Percentiles rank a stretch among this genome's conserved stretches.
Conservation (phyloP, 2,329 filamentous ascomycete species). For the Botryotinia globosa region DNA sequence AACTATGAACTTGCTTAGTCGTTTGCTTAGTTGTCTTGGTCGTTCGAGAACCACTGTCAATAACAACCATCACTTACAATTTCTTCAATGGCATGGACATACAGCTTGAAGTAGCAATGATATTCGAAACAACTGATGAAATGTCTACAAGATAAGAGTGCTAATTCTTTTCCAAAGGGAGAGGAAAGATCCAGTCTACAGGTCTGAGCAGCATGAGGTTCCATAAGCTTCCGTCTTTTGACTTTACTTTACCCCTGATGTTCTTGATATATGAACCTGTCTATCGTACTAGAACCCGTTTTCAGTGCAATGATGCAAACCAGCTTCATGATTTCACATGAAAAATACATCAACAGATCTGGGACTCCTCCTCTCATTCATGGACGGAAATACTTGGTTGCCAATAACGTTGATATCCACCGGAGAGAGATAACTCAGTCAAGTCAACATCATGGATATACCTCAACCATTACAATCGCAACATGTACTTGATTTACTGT, state of each 20-base stretch:
- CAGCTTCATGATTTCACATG: not conserved
- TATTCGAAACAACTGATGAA: not conserved
- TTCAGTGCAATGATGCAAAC: not conserved
- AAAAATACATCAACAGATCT: not conserved
- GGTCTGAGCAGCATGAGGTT: not conserved
- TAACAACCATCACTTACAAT: not conserved
- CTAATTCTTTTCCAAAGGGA: too few species aligned
- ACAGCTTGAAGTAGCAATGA: not conserved
- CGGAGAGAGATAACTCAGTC: not conserved
- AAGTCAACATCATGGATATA: not conserved
- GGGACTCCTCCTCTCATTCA: not conserved
- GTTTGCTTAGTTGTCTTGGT: too few species aligned
- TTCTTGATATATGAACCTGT: not conserved
- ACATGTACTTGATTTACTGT: not conserved
- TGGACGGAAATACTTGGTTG: not conserved
- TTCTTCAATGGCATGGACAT: not conserved
- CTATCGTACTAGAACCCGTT: fast-evolving
- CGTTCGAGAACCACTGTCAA: not conserved
- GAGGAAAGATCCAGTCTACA: not conserved
- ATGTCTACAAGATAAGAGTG: not conserved
- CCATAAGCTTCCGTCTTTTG: not conserved
- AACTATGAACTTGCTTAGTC: not conserved
- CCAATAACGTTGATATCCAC: not conserved
- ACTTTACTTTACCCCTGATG: not conserved
- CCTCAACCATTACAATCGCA: not conserved